Percentiles rank a stretch among this genome's conserved stretches.
Conservation (phyloP, 78 protist genomes). For the Anaeramoeba flamelloides region DNA sequence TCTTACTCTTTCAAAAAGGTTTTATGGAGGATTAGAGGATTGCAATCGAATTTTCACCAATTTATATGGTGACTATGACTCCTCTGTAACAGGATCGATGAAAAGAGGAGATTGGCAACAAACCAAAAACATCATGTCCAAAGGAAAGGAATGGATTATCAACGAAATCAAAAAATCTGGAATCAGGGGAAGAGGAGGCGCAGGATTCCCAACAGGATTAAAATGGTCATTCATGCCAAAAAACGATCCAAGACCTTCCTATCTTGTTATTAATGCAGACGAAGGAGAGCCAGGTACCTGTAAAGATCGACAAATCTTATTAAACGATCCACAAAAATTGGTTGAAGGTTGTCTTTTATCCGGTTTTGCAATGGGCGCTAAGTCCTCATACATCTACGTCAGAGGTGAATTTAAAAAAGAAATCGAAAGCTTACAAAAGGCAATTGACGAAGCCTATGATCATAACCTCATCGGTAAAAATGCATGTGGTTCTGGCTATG, state of each 20-base stretch:
- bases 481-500: slow-evolving; percentile 78
- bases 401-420: slow-evolving; percentile 81
- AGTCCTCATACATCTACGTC: slow-evolving; percentile 87
- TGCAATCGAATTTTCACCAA: slow-evolving; percentile 87
- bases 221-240: slow-evolving; percentile 90
- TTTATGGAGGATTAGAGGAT: slow-evolving; percentile 66
- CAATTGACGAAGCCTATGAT: slow-evolving; percentile 43
- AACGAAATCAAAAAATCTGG: slow-evolving; percentile 78
- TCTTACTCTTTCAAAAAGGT: no score
- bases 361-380: slow-evolving; percentile 91
- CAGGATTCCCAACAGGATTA: slow-evolving; percentile 94
- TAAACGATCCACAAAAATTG: slow-evolving; percentile 94
- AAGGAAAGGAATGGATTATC: slow-evolving; percentile 69
- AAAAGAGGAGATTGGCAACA: slow-evolving; percentile 78
- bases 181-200: slow-evolving; percentile 90
- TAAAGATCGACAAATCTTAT: slow-evolving; percentile 95
- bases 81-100: no score
- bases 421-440: background rate
- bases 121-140: slow-evolving; percentile 62
- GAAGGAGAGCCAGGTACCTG: slow-evolving; percentile 99
- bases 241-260: no score
- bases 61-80: no score
- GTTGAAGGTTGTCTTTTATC: slow-evolving; percentile 89
- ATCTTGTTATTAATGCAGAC: slow-evolving; percentile 95
- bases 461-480: slow-evolving; percentile 73